Evolutionary conservation across 192 early-diverging fungal species (phyloP), one percentile per base, ranked within the genome.

Genomic region (Podila epigama): DNA sequence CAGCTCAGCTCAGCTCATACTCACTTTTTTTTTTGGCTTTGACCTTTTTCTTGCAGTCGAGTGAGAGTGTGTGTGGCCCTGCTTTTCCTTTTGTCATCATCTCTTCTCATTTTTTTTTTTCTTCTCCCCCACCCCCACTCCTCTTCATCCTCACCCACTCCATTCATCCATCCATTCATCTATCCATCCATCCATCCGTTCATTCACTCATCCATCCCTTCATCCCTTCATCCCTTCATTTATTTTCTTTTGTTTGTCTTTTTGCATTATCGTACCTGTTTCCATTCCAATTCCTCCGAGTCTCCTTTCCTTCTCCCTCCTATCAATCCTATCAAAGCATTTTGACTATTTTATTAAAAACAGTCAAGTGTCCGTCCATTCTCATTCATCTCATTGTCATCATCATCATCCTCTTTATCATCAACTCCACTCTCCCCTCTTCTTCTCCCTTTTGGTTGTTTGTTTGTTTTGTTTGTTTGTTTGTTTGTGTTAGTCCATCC

Each of bases 361-460:
- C n/a, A n/a, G n/a, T n/a, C n/a, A n/a, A 16, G 31, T 22, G 54
- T 57, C 9, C 58, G 41, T 44, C 16, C 16, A 16, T 48, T 48
- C 44, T 48, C 44, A 48, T 48, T 48, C 44, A 48, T 48, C 44
- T 48, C 18, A 20, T n/a, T 48, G 18, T 18, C n/a, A n/a, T n/a
- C n/a, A n/a, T n/a, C n/a, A n/a, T n/a, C n/a, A n/a, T n/a, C n/a
- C n/a, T n/a, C n/a, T n/a, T n/a, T n/a, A n/a, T n/a, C n/a, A n/a
- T n/a, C n/a, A n/a, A n/a, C n/a, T n/a, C 36, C 62, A 12, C 35
- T 51, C 44, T n/a, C 44, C 39, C 6, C 37, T 16, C 50, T 28
- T 7, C 48, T 58, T 59, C 70, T 50, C 42, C 56, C 41, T 33
- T 51, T 50, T 56, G 25, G 27, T 51, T 51, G n/a, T n/a, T n/a